Conservation (phyloP, 768 basidiomycete species). For the Sutorius australiensis region DNA sequence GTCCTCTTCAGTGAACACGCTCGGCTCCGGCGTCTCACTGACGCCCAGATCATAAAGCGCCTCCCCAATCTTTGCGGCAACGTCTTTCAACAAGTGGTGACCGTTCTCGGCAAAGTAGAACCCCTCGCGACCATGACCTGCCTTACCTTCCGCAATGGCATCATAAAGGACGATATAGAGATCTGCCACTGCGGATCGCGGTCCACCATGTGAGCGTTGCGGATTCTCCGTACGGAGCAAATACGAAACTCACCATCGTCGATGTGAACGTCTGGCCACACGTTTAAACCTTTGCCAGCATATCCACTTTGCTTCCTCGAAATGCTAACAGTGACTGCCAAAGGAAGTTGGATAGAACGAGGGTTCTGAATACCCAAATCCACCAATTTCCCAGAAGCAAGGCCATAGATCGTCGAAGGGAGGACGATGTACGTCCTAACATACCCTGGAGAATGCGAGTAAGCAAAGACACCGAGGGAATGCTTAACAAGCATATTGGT, state of each 20-base stretch:
- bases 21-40: slow-evolving; percentile 33
- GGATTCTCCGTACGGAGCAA: background rate
- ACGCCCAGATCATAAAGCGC: slow-evolving; percentile 14
- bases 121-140: slow-evolving; percentile 38
- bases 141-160: slow-evolving; percentile 24
- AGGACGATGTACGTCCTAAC: slow-evolving; percentile 41
- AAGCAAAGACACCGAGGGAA: background rate
- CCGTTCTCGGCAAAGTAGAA: slow-evolving; percentile 53
- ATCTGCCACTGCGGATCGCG: slow-evolving; percentile 22
- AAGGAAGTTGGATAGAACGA: slow-evolving; percentile 55
- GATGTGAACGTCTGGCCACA: slow-evolving; percentile 60
- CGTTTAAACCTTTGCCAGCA: slow-evolving; percentile 55
- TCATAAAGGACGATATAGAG: slow-evolving; percentile 47
- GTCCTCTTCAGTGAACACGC: slow-evolving; percentile 36
- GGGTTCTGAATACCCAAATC: slow-evolving; percentile 43
- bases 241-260: slow-evolving; percentile 34
- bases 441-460: slow-evolving; percentile 14
- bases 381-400: slow-evolving; percentile 46
- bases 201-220: background rate
- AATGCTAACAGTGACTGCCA: slow-evolving; percentile 41
- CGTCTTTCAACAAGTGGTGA: slow-evolving; percentile 43
- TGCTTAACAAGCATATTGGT: no score
- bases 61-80: slow-evolving; percentile 43
- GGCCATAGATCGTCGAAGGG: slow-evolving; percentile 59
- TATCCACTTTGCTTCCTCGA: slow-evolving; percentile 52